Base-by-base conservation (phyloP, 106 monocot species). In the Iris macrosiphon region DNA sequence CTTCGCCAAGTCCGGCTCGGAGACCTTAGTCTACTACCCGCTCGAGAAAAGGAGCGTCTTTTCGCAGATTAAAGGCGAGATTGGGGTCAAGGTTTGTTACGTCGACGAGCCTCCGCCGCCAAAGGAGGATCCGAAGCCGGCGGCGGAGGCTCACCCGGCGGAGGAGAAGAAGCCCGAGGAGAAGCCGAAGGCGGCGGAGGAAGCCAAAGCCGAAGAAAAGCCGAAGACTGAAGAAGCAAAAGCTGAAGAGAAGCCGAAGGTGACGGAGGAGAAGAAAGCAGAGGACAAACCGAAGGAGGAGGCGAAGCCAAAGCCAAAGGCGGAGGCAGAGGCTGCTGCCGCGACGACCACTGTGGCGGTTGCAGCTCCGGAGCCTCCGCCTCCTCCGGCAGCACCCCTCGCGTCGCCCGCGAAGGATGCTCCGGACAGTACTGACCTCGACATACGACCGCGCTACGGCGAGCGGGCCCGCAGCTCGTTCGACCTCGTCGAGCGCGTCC, bases 11-110 rank as follows among this genome's bases (percentile, higher is more conserved):
- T 68, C 67, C 2, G 93, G 80, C 12, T 40, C 70, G 0, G 83
- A 88, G 62, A 43, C 57, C 2, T 35, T 93, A 63, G 61, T 93
- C 27, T 84, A 88, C 57, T 93, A 78, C 34, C 88, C 93, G n/a
- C 63, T 93, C 51, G 93, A 93, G 84, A 93, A 93, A 65, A 55
- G 93, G 66, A 88, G 93, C 62, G 88, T 93, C 8, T 93, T 93
- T 59, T 93, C 93, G 0, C 93, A 93, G 75, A 63, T 93, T 22
- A 87, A 88, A 45, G 93, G 93, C 6, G 93, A 93, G 80, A 84
- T 93, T 38, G 93, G 80, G 7, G 47, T 93, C 23, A 84, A 75
- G 75, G 42, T 93, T 14, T 84, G 48, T 41, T 93, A 69, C 53
- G 69, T 44, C 3, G 93, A 93, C 50, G 87, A 86, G 23, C 39